Evolutionary conservation across 2,329 filamentous ascomycete genomes (phyloP), one percentile per base, ranked within the genome.

Genomic region (Tolypocladium ophioglossoides): DNA sequence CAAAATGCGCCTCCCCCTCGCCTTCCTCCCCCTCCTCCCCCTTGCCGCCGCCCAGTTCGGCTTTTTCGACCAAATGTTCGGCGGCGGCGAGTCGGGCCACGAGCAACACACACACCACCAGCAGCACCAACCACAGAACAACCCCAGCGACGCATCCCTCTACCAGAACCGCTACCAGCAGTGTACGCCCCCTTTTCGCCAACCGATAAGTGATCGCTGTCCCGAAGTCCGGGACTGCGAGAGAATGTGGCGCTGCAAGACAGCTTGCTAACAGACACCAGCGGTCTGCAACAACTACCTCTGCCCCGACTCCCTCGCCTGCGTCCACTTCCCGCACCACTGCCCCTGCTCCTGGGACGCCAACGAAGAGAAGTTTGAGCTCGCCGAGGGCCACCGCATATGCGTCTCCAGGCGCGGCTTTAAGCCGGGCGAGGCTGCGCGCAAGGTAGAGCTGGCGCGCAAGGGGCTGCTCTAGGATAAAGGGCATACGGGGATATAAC

Each of bases 21-120:
- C 78, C 47, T 60, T 83, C 22, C 67, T 90, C 18, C 73, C 87
- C 51, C 69, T 90, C 32, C 66, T 89, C 56, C 72, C 81, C 57
- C 71, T 82, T 18, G 83, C 78, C 4, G 74, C 79, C 55, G 89
- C 89, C 12, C 92, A 97, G 72, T 97, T 97, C 70, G 87, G 66
- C 59, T 96, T 99, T 80, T 99, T 97, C 73, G 91, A 96, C 69
- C 90, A 97, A 64, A 96, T 97, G 89, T 97, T 99, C 70, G 80
- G 83, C 62, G 82, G 82, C 61, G 77, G 78, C 46, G 44, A 52
- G 56, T 72, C 78, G 56, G 72, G 73, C 57, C 69, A 68, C 48
- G 68, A 66, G 48, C 65, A 68, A 12, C 73, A 34, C 32, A 11
- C 11, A 10, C 32, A 76, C 14, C 76, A 81, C 55, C 79, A 83